Base-by-base conservation (phyloP, 2,329 filamentous ascomycete species). In the Claviceps pazoutovae region DNA sequence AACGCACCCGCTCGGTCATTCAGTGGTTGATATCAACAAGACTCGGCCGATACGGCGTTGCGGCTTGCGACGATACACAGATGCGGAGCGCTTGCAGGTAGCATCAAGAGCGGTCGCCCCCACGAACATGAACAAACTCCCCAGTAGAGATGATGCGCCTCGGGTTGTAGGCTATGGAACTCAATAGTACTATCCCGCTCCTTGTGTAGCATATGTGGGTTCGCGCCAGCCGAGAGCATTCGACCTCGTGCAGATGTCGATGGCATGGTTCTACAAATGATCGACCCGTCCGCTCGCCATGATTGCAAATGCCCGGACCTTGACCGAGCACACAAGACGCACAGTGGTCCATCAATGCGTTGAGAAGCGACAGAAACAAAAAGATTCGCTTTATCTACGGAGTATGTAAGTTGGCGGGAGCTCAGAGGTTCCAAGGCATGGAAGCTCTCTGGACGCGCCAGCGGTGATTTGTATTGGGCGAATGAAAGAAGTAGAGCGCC, bases 1-100 rank as follows among this genome's bases (percentile, higher is more conserved):
- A 30, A 30, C 26, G 9, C 8, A 11, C 8, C 8, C 26, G 8
- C 38, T 34, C 13, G 14, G 38, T 41, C 13, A 36, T 37, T 13
- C 9, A 36, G 36, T 49, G 51, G 47, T 42, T 49, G 19, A 21
- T 34, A 16, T 16, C 43, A 46, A 42, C 26, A 48, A 42, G 49
- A 47, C 46, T 54, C 52, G 52, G 52, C 52, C 52, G 52, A 51
- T 54, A 49, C 42, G 37, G 17, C 9, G 19, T 51, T 8, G 41
- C 52, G 52, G 52, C 52, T 51, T 47, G 46, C 45, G 49, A 47
- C 49, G 34, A 51, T 51, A 19, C 37, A 45, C 21, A 41, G 44
- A 36, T 47, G 37, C 43, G 48, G 43, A 46, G 48, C 26, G 47
- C 47, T 30, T 50, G n/a, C 23, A 50, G 42, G 51, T 50, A 41